Percentiles rank a stretch among this genome's conserved stretches.
Evolutionary conservation across 2,329 filamentous ascomycete genomes (phyloP).

Genomic region (Teratosphaeria destructans): DNA sequence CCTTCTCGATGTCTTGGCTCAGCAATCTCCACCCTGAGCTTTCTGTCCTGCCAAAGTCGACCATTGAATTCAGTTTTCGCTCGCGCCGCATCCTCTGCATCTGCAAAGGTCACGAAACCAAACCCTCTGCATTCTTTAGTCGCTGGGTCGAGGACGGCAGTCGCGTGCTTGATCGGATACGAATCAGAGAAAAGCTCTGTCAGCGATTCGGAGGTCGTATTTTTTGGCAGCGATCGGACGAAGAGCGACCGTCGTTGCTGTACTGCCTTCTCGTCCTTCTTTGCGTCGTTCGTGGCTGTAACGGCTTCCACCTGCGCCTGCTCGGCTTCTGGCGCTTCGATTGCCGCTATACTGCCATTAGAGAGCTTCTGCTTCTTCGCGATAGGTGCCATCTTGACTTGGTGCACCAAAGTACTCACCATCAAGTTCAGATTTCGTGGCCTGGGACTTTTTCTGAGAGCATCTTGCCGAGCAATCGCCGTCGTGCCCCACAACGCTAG

Average conservation of each 20-base stretch:
- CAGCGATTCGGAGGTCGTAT: slow-evolving; percentile 69
- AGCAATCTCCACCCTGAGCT: slow-evolving; percentile 77
- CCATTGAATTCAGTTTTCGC: slow-evolving; percentile 76
- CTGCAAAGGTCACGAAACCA: slow-evolving; percentile 94
- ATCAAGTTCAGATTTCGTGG: not conserved
- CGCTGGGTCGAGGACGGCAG: slow-evolving; percentile 74
- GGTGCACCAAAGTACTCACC: not conserved
- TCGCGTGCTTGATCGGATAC: slow-evolving; percentile 90
- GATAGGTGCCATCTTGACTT: slow-evolving; percentile 16
- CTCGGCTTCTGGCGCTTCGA: slow-evolving; percentile 6
- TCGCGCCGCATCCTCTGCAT: slow-evolving; percentile 76
- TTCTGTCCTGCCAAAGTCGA: slow-evolving; percentile 64
- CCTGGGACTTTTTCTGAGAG: not conserved
- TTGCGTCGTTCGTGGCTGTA: slow-evolving; percentile 3
- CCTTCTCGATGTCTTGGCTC: slow-evolving; percentile 66
- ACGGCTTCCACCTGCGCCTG: not conserved
- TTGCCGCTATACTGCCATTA: slow-evolving; percentile 14
- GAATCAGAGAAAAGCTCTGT: slow-evolving; percentile 88
- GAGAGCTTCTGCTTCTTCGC: slow-evolving; percentile 23
- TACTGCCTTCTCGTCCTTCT: slow-evolving; percentile 9
- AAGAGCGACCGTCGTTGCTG: slow-evolving; percentile 53
- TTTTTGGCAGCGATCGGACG: slow-evolving; percentile 72
- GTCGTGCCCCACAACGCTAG: not conserved
- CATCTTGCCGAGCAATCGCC: not conserved
- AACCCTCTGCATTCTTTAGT: slow-evolving; percentile 86